Conservation (phyloP, 208 protist species). For the Zelonia costaricensis region DNA sequence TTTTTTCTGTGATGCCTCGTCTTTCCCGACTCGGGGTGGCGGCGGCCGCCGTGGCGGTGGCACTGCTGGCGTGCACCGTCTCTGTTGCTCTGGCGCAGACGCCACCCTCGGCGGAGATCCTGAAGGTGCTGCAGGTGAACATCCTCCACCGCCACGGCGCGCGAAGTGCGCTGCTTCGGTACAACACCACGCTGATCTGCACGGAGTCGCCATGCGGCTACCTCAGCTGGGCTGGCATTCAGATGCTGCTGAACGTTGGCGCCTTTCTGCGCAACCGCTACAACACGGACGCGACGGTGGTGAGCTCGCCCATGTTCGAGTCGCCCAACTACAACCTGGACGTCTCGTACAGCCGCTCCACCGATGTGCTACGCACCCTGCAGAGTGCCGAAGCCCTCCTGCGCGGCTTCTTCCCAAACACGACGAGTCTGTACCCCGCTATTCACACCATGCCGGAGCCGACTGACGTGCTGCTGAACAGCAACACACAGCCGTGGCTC, state of each 20-base stretch:
- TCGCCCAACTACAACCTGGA: slow-evolving; percentile 46
- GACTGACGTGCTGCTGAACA: slow-evolving; percentile 44
- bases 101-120: neutral
- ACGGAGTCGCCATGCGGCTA: slow-evolving; percentile 46
- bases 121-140: slow-evolving; percentile 35
- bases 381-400: slow-evolving; percentile 59
- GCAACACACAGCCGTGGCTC: slow-evolving; percentile 24
- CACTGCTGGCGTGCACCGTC: slow-evolving; percentile 13
- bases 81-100: slow-evolving; percentile 4
- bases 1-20: neutral
- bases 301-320: slow-evolving; percentile 32
- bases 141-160: slow-evolving; percentile 65
- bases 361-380: slow-evolving; percentile 55
- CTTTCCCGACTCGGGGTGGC: slow-evolving; percentile 19
- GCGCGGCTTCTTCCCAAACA: slow-evolving; percentile 44
- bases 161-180: slow-evolving; percentile 17
- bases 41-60: slow-evolving; percentile 8
- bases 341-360: slow-evolving; percentile 58
- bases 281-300: slow-evolving; percentile 30
- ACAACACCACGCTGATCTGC: slow-evolving; percentile 46
- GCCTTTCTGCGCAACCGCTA: slow-evolving; percentile 42
- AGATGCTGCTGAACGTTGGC: slow-evolving; percentile 48
- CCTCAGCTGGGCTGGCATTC: slow-evolving; percentile 35
- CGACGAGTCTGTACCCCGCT: slow-evolving; percentile 37
- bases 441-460: slow-evolving; percentile 40